Conservation (phyloP, 768 basidiomycete species). For the Megacollybia marginata region DNA sequence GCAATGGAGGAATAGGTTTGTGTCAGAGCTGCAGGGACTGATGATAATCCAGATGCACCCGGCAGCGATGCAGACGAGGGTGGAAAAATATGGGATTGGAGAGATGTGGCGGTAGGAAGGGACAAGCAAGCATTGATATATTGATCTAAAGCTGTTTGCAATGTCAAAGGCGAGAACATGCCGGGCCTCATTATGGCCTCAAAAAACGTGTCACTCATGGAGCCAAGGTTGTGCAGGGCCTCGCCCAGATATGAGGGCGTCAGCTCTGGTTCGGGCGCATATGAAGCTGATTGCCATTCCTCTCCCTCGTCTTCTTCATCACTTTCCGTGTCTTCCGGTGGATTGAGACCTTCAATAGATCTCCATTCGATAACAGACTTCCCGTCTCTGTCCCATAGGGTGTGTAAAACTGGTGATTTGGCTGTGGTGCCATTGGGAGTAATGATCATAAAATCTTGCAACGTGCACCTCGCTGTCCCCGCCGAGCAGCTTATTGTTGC, state of each 20-base stretch:
- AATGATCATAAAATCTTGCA: conserved; percentile 72
- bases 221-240: conserved; percentile 61
- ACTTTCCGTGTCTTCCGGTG: neutral
- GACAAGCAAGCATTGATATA: conserved; percentile 71
- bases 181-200: conserved; percentile 81
- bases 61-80: neutral
- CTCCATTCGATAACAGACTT: conserved; percentile 52
- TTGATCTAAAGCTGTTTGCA: conserved; percentile 75
- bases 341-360: neutral
- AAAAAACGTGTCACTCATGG: conserved; percentile 74
- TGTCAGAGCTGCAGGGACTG: conserved; percentile 44
- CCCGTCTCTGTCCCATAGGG: conserved; percentile 79
- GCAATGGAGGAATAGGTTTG: conserved; percentile 57
- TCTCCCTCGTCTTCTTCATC: neutral
- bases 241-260: conserved; percentile 88
- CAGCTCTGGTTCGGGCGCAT: conserved; percentile 67
- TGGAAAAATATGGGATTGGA: conserved; percentile 6
- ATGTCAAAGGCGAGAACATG: conserved; percentile 76
- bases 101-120: conserved; percentile 40
- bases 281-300: conserved; percentile 49
- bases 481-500: conserved; percentile 53
- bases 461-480: conserved; percentile 57
- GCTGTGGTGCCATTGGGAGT: conserved; percentile 17
- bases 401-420: conserved; percentile 34
- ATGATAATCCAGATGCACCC: neutral